These are phyloP conservation scores for Cadophora sp. DNA, from an alignment of 2,329 filamentous ascomycete genomes.

Conservation along the genomic window DNA sequence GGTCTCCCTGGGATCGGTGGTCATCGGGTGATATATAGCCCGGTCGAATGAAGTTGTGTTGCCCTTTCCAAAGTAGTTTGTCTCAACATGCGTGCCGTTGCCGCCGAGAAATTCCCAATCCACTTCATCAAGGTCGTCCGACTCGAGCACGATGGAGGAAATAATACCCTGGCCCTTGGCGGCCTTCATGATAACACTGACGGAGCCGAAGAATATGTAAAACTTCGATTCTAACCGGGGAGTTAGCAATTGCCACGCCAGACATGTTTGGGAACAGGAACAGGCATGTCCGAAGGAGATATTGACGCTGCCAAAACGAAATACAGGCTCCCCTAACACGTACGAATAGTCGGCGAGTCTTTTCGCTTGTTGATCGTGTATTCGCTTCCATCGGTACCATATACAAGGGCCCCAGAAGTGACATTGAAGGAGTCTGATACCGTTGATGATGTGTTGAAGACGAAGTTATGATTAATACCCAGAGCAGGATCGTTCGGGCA, in stretches of 20 bases:
- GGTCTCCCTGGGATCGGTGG: conserved; percentile 59
- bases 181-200: conserved; percentile 80
- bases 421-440: conserved; percentile 68
- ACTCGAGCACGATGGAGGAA: conserved; percentile 82
- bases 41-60: conserved; percentile 74
- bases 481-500: conserved; percentile 78
- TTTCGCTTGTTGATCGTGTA: conserved; percentile 75
- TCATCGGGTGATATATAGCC: conserved; percentile 66
- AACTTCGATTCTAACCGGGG: conserved; percentile 64
- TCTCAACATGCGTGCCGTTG: conserved; percentile 67
- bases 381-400: conserved; percentile 67
- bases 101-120: conserved; percentile 85
- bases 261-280: neutral
- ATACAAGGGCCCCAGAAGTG: conserved; percentile 69
- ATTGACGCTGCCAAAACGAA: no score
- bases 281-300: neutral
- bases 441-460: conserved; percentile 67
- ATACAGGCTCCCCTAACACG: neutral
- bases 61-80: conserved; percentile 82
- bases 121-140: conserved; percentile 84
- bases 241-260: neutral
- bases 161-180: conserved; percentile 78
- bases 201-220: conserved; percentile 85
- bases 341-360: conserved; percentile 76
- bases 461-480: conserved; percentile 65